phyloP scores from a whole-genome alignment of 1,284 basidiomycete species.

The Trichosporon faecale region DNA sequence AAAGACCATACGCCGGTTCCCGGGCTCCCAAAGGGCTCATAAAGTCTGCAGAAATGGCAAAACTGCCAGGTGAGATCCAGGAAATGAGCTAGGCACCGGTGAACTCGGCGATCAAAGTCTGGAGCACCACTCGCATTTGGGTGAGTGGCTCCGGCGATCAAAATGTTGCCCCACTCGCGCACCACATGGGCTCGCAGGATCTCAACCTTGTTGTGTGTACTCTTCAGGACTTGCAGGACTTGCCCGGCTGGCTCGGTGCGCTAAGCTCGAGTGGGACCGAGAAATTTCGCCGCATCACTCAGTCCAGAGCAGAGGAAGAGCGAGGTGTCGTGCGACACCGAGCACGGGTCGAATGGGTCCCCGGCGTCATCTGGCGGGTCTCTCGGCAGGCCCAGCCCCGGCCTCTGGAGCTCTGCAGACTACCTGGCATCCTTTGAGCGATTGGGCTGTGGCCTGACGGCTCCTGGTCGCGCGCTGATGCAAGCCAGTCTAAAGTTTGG shows the following conservation, averaged over 20 bases:
- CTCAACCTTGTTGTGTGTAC: not conserved
- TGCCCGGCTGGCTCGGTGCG: too few relatives aligned
- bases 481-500: not conserved
- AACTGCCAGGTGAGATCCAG: not conserved
- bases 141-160: slow-evolving; percentile 2
- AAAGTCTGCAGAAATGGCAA: not conserved
- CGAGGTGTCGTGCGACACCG: not conserved
- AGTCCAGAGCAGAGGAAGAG: not conserved
- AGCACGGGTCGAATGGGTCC: too few relatives aligned
- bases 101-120: not conserved
- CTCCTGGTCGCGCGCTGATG: too few relatives aligned
- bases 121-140: not conserved
- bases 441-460: not conserved
- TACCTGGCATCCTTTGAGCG: not conserved
- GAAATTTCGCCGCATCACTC: not conserved
- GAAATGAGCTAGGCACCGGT: not conserved
- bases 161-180: not conserved
- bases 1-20: not conserved
- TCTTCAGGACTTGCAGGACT: not conserved
- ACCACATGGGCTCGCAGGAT: not conserved
- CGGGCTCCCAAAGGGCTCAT: too few relatives aligned
- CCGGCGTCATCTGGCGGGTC: too few relatives aligned
- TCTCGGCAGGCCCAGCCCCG: too few relatives aligned
- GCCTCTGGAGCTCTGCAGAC: not conserved
- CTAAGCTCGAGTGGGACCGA: not conserved